These are phyloP conservation scores for Glycine latifolia DNA, from an alignment of 306 rosid species.

Conservation along the genomic window DNA sequence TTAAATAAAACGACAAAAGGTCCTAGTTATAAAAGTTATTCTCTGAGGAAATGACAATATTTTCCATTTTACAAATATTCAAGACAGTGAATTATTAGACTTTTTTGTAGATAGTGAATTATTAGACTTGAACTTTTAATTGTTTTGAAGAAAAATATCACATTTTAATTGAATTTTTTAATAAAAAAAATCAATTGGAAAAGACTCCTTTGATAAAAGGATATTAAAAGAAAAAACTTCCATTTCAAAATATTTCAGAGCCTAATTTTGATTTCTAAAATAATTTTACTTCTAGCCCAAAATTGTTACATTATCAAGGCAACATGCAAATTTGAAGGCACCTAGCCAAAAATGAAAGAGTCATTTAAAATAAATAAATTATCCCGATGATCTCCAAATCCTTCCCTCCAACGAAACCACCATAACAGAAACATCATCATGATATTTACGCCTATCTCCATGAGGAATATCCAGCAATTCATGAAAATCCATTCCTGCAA, in stretches of 20 bases:
- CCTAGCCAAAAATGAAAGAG: slow-evolving; percentile 44
- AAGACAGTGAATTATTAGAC: not conserved
- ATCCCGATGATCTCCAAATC: slow-evolving; percentile 75
- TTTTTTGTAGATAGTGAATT: not conserved
- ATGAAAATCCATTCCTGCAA: slow-evolving; percentile 68
- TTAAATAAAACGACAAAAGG: not conserved
- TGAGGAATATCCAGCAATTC: slow-evolving; percentile 72
- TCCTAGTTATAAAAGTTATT: no score
- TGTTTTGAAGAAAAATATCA: not conserved
- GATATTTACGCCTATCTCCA: slow-evolving; percentile 73
- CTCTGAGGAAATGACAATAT: not conserved
- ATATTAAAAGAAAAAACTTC: not conserved
- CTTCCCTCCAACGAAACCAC: slow-evolving; percentile 73
- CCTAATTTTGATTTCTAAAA: slow-evolving; percentile 47
- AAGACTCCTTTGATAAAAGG: not conserved
- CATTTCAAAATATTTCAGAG: slow-evolving; percentile 37
- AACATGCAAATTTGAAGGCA: slow-evolving; percentile 55
- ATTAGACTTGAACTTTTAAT: not conserved
- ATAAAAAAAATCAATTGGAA: not conserved
- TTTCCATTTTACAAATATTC: not conserved
- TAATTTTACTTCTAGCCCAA: slow-evolving; percentile 55
- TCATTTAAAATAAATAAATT: slow-evolving; percentile 31
- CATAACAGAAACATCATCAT: slow-evolving; percentile 74
- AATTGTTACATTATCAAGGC: slow-evolving; percentile 57
- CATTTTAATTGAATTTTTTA: not conserved